Base-by-base conservation (phyloP, 768 basidiomycete species). In the Mycena metata region DNA sequence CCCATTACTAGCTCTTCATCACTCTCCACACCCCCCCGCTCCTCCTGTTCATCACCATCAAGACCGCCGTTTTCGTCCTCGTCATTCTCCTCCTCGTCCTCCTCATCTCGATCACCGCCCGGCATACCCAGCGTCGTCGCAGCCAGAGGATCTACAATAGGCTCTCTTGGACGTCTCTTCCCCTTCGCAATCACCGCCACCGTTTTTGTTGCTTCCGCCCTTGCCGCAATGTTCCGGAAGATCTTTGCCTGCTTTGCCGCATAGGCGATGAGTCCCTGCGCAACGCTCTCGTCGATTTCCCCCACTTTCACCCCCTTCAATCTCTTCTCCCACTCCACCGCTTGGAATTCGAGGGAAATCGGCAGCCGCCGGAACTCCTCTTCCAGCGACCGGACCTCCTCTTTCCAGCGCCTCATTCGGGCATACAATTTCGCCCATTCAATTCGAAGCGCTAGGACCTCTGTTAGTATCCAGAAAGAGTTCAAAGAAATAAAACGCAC, bases 381-480 rank as follows among this genome's bases (percentile, higher is more conserved):
- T 13, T 39, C 35, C 47, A 73, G 30, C 8, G 69, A 23, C 8
- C n/a, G 12, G 0, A 60, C 60, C 54, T 74, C 69, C 35, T 74
- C 71, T 1, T 51, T 26, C 72, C 73, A 73, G 15, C 62, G 36
- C 3, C 51, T 50, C 8, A 46, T 24, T 5, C 42, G 50, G 2
- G 55, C 70, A 5, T 36, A 67, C 4, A 65, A 58, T 35, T 69
- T 60, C 8, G 51, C 47, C 66, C 68, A 74, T 39, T 74, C 73
- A 4, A 74, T 62, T 15, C 36, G 61, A 15, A 72, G 47, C 0
- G 68, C 73, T 74, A 19, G 30, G 6, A 30, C 6, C 30, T 30
- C 30, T 3, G 3, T 30, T 30, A 30, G 30, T 30, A 30, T 30
- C 30, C 6, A 3, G 6, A 30, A 30, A 30, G 6, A 6, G 3